Evolutionary conservation across 805 yeast genomes (phyloP), one percentile per base, ranked within the genome.

Genomic region (Kluyveromyces siamensis): DNA sequence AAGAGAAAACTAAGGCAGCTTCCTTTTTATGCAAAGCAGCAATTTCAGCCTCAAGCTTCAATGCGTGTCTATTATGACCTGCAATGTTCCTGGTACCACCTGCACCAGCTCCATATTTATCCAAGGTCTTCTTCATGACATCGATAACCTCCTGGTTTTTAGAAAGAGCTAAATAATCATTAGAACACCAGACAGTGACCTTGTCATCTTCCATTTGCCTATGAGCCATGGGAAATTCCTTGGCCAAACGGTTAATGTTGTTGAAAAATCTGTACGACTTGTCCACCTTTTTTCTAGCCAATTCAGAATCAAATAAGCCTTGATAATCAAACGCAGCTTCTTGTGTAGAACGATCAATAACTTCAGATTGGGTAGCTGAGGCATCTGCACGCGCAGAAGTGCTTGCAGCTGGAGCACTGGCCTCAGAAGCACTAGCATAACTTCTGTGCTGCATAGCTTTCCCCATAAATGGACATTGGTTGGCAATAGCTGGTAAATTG

Each of bases 51-150:
- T 93, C 99, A 62, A 93, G 77, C 56, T 75, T 76, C 62, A 93
- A 80, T n/a, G 98, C 95, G 59, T 85, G 91, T 50, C 72, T 68
- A 68, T 93, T 93, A 68, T 93, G 99, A 53, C 99, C 99, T 1
- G 99, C 99, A 66, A 93, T 93, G 71, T 93, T 93, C 63, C 99
- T 79, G 44, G 99, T 93, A 58, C 99, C 99, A 63, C 99, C 99
- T 8, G 99, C 96, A 59, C 99, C 99, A 5, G 96, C 85, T 60
- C 99, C 99, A 66, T 93, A 93, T 71, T 79, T 81, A 59, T 84
- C 85, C 67, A 93, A 75, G 16, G 95, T 82, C 44, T 73, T 65
- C 58, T 84, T 83, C 91, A 91, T 93, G 48, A 80, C 81, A 16
- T 77, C 70, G 51, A 88, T 71, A 41, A 91, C 91, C 53, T 75